Evolutionary conservation across 164 flowering plant genomes (phyloP), one percentile per base, ranked within the genome.

Genomic region (Piper betle): DNA sequence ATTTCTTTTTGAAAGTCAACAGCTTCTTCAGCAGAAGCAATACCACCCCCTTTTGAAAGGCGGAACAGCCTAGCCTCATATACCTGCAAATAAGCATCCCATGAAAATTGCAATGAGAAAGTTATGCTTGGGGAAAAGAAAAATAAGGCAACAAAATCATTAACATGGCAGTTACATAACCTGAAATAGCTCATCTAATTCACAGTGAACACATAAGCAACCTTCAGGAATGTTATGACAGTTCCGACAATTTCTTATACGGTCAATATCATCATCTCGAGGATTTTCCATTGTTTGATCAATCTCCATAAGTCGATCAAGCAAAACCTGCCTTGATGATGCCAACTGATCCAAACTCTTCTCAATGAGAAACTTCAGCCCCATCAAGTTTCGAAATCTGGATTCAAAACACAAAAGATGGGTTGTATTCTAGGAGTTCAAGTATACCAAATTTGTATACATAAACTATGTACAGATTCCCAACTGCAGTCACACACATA

Each of bases 61-160:
- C 81, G 84, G 65, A 92, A 92, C 61, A 92, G 95, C 65, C 91
- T 82, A 6, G 88, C 91, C 70, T 81, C 96, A 69, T 92, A 87
- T 62, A 62, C 83, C 98, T 92, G 71, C 50, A 42, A 71, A 68
- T 61, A 42, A 62, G 39, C 17, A 16, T 33, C 39, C 40, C 43
- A 62, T 13, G 39, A 58, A 12, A 17, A 16, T 18, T 16, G 61
- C 37, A 19, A n/a, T 19, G 55, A 13, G 52, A 40, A 40, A 12
- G 20, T 52, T 48, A 48, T 15, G 25, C 39, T 6, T 6, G 37
- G 3, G 37, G 57, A 67, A 48, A 25, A 57, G 19, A 33, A 66
- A 33, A 41, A 41, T 18, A 7, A 64, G 39, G 42, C 40, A 65
- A 9, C 54, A 46, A 46, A 46, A 46, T 46, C 50, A 6, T 46